Base-by-base conservation (phyloP, 2,329 filamentous ascomycete species). In the Alternaria arbusti region DNA sequence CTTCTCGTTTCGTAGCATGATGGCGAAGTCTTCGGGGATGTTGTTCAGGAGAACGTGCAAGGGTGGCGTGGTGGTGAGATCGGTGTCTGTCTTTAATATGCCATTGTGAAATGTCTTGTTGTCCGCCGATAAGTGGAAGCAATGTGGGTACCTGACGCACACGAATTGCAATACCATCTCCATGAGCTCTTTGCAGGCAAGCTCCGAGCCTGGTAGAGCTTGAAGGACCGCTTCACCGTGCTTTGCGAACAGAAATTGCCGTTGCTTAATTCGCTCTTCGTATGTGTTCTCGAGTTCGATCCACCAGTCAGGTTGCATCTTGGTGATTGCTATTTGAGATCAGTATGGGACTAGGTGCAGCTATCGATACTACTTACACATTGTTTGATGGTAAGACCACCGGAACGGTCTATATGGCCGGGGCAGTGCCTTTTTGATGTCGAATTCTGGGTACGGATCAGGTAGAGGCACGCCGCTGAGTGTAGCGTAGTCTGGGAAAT, bases 371-470 rank as follows among this genome's bases (percentile, higher is more conserved):
- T 32, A 84, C 90, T 71, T 86, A 95, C 92, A 92, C 93, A 97
- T 96, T 0, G 93, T 96, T 75, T 97, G 93, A 75, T 96, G 92
- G 74, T 96, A 97, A 0, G 86, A 83, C 93, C 93, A 96, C 71
- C 93, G 81, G 46, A 96, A 91, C 0, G 93, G 93, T 44, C 93
- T 85, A 75, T 94, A 96, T 0, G 93, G 93, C 61, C 93, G 85
- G 2, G 93, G 87, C 10, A 85, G 72, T 1, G 93, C 92, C 66
- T 84, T 91, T 13, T 85, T 80, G 58, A 94, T 88, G 66, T 92
- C 83, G 74, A 96, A 96, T 5, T 86, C 83, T 1, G 76, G 71
- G 59, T 91, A 89, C 0, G 90, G 84, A 9, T 82, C 67, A 0
- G 93, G 93, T 50, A 91, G 80, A 2, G 91, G 91, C 5, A 96